These are phyloP conservation scores for Carex kokanica DNA, from an alignment of 176 grass and related monocot genomes.

Conservation along the genomic window DNA sequence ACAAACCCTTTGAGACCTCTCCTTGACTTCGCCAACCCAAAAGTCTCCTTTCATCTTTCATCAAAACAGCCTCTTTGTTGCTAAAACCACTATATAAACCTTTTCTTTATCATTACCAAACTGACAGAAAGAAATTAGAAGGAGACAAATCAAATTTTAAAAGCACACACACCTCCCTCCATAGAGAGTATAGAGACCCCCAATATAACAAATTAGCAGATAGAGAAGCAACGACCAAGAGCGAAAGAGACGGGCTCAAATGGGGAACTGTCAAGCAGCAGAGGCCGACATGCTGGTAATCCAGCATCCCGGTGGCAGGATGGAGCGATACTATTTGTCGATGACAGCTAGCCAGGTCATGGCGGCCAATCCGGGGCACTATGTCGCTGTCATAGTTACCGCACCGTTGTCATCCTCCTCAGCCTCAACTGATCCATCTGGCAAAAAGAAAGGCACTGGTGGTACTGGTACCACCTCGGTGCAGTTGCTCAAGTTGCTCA, in stretches of 20 bases:
- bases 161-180: not conserved
- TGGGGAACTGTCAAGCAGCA: conserved; percentile 96
- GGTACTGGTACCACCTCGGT: conserved; percentile 13
- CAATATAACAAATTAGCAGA: too few relatives aligned
- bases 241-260: not conserved
- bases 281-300: conserved; percentile 73
- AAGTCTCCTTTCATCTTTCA: not conserved
- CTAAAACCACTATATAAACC: not conserved
- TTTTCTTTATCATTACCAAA: conserved; percentile 20
- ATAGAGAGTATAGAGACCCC: not conserved
- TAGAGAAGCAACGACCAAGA: not conserved
- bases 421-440: not conserved
- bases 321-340: conserved; percentile 62
- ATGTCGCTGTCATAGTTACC: conserved; percentile 76
- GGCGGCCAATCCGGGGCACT: conserved; percentile 79
- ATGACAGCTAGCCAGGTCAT: conserved; percentile 69
- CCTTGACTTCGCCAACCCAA: conserved; percentile 11
- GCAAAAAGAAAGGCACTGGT: not conserved
- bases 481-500: conserved; percentile 92
- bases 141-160: not conserved
- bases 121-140: conserved; percentile 11
- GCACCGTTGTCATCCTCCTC: conserved; percentile 7
- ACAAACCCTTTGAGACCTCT: conserved; percentile 1
- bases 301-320: conserved; percentile 61
- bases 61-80: not conserved